Evolutionary conservation across 805 yeast species (phyloP).

Genomic region (Candida hispaniensis): DNA sequence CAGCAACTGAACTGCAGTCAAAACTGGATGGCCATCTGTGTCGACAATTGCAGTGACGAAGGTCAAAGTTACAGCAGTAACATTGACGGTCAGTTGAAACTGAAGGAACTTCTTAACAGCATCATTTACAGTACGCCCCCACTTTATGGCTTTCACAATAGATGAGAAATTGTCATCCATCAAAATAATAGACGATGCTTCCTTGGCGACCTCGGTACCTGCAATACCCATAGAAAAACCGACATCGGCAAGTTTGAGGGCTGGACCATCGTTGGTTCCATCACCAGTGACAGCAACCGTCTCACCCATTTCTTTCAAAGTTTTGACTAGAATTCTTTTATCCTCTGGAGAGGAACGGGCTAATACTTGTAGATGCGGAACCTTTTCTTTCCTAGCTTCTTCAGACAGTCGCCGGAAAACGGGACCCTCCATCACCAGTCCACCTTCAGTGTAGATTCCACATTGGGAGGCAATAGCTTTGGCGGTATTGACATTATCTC

Average conservation of each 20-base stretch:
- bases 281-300: slow-evolving; percentile 99
- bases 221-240: slow-evolving; percentile 98
- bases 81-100: slow-evolving; percentile 90
- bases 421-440: slow-evolving; percentile 87
- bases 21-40: slow-evolving; percentile 66
- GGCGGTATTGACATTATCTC: slow-evolving; percentile 89
- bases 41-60: slow-evolving; percentile 89
- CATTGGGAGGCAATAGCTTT: slow-evolving; percentile 81
- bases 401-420: slow-evolving; percentile 57
- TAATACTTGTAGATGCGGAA: slow-evolving; percentile 70
- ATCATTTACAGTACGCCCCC: slow-evolving; percentile 96
- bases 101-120: slow-evolving; percentile 94
- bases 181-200: slow-evolving; percentile 84
- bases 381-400: slow-evolving; percentile 44
- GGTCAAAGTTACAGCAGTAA: slow-evolving; percentile 91
- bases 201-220: slow-evolving; percentile 98
- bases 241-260: slow-evolving; percentile 89
- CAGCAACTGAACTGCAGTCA: slow-evolving; percentile 91
- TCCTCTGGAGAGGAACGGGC: slow-evolving; percentile 97
- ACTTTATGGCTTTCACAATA: slow-evolving; percentile 90
- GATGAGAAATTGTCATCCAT: slow-evolving; percentile 93
- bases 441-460: slow-evolving; percentile 54
- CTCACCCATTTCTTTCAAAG: slow-evolving; percentile 69
- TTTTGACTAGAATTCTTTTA: slow-evolving; percentile 74
- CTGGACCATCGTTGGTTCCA: slow-evolving; percentile 99